These are phyloP conservation scores for Aspergillus avenaceus DNA, from an alignment of 495 filamentous ascomycete species.

Conservation along the genomic window DNA sequence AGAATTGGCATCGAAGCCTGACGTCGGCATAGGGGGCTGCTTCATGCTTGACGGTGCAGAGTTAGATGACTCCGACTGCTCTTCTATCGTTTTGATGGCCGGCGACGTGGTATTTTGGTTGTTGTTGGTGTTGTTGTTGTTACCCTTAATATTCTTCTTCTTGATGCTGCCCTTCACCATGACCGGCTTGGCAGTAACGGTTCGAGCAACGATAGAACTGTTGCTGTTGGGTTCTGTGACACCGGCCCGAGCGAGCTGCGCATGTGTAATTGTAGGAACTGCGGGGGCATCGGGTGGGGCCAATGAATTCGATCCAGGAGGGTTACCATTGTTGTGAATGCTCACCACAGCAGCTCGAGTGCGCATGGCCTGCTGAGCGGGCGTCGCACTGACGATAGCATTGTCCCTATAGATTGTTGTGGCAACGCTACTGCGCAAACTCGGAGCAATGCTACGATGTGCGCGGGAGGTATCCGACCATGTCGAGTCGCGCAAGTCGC, in stretches of 20 bases:
- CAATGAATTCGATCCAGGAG: conserved; percentile 26
- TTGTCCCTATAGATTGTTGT: conserved; percentile 91
- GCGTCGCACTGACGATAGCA: conserved; percentile 72
- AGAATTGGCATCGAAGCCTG: conserved; percentile 35
- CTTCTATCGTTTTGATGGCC: conserved; percentile 21
- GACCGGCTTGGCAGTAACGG: conserved; percentile 41
- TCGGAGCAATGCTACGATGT: conserved; percentile 58
- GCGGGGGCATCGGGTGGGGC: conserved; percentile 44
- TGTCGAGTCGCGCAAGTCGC: conserved; percentile 85
- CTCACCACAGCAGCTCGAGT: conserved; percentile 88
- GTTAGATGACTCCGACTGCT: conserved; percentile 17
- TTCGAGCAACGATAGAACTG: conserved; percentile 43
- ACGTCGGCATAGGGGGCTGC: conserved; percentile 19
- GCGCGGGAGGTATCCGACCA: conserved; percentile 66
- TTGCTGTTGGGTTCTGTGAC: conserved; percentile 30
- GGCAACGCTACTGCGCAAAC: conserved; percentile 72
- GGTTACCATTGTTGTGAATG: conserved; percentile 57
- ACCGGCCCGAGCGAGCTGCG: conserved; percentile 41
- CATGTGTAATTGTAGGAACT: conserved; percentile 49
- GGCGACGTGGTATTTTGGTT: not conserved
- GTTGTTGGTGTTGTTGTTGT: conserved; percentile 27
- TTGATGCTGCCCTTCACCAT: conserved; percentile 35
- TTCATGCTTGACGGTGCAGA: conserved; percentile 15
- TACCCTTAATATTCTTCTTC: conserved; percentile 28
- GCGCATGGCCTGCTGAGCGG: conserved; percentile 78